Conservation (phyloP, 768 basidiomycete species). For the Pisolithus tinctorius region DNA sequence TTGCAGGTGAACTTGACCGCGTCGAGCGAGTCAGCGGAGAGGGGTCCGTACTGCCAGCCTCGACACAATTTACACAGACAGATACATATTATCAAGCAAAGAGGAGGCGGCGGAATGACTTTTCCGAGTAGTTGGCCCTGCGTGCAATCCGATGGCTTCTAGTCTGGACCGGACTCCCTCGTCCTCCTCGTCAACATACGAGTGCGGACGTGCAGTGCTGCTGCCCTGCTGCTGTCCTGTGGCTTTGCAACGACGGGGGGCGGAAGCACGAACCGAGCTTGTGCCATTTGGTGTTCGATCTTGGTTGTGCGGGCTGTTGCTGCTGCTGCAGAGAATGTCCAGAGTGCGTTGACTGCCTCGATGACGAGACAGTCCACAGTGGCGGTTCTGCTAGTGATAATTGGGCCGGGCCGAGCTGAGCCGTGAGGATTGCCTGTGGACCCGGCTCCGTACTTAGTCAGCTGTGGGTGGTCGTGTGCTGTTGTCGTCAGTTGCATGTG, state of each 20-base stretch:
- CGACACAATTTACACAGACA: conserved; percentile 55
- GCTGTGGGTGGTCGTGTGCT: too few relatives aligned
- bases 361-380: conserved; percentile 83
- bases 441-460: too few relatives aligned
- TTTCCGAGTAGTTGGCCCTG: conserved; percentile 84
- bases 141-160: conserved; percentile 79
- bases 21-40: conserved; percentile 81
- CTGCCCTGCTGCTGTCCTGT: conserved; percentile 28
- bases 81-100: neutral
- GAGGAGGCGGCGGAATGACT: conserved; percentile 39
- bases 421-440: too few relatives aligned
- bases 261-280: conserved; percentile 64
- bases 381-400: conserved; percentile 55
- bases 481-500: too few relatives aligned
- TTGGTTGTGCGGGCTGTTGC: conserved; percentile 56
- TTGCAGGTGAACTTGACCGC: conserved; percentile 95
- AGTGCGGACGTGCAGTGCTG: conserved; percentile 13
- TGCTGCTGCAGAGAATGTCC: conserved; percentile 68
- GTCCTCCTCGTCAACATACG: conserved; percentile 57
- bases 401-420: too few relatives aligned
- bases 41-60: conserved; percentile 40
- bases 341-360: conserved; percentile 68
- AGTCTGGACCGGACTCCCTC: conserved; percentile 62
- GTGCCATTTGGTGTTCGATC: conserved; percentile 72
- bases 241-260: conserved; percentile 34